A percentile compares a stretch with the other conserved stretches of the same genome.
These are phyloP conservation scores for Botrytis pseudocinerea DNA, from an alignment of 2,329 filamentous ascomycete species.

Conservation along the genomic window DNA sequence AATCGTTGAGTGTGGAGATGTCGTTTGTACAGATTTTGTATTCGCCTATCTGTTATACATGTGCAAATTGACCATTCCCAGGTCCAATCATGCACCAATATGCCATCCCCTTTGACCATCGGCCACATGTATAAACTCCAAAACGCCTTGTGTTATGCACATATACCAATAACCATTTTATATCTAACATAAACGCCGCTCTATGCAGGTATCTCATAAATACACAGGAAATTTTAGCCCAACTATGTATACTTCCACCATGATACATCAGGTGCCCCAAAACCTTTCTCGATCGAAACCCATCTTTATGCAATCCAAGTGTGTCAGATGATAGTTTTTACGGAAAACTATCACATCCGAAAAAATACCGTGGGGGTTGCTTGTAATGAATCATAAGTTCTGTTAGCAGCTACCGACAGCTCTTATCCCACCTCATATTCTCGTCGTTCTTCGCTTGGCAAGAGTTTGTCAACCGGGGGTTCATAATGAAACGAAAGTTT, in stretches of 20 bases:
- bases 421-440: not conserved
- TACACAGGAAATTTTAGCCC: not conserved
- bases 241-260: not conserved
- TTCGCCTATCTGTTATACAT: conserved; percentile 11
- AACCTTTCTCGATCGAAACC: not conserved
- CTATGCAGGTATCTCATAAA: conserved; percentile 19
- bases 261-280: not conserved
- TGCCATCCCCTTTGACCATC: not conserved
- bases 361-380: not conserved
- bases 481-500: not conserved
- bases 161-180: conserved; percentile 19
- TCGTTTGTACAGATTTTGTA: conserved; percentile 10
- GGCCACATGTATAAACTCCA: conserved; percentile 10
- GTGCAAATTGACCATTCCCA: no score
- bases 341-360: not conserved
- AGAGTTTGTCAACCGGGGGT: not conserved
- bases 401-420: not conserved
- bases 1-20: not conserved
- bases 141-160: conserved; percentile 16
- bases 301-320: not conserved
- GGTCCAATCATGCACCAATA: not conserved
- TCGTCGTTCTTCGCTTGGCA: not conserved
- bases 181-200: conserved; percentile 18
- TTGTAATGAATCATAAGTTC: not conserved
- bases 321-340: no score